Base-by-base conservation (phyloP, 495 filamentous ascomycete genomes). In the Aspergillus conjunctus region DNA sequence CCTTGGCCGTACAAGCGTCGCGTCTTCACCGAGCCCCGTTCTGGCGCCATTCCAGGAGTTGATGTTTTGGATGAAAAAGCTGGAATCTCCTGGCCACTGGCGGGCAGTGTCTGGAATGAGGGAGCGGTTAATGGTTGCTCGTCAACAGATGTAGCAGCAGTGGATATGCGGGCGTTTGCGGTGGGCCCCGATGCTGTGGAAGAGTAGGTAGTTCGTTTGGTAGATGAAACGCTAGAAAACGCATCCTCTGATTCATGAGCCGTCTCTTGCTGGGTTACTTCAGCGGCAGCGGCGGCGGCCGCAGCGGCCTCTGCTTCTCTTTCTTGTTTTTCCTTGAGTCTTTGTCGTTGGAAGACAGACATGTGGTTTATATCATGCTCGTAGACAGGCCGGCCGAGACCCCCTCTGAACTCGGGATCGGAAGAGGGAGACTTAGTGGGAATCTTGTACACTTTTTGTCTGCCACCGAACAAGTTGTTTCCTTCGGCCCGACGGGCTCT, bases 401-500 rank as follows among this genome's bases (percentile, higher is more conserved):
- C 83, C 17, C 68, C 67, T 20, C 15, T 21, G 31, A 63, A 56
- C 17, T 71, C 73, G 1, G 66, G 39, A 18, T 22, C 44, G 7
- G 60, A 43, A 2, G 59, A 74, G 1, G 79, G 73, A 18, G 70
- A 73, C 39, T 81, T 84, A 18, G 80, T 81, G 0, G 91, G 84
- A 51, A 98, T 91, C 65, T 92, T 94, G 75, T 94, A 98, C 21
- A 98, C 86, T 74, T 98, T 98, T 68, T 98, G 94, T 31, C 94
- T 85, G 10, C 95, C 94, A 54, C 94, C 94, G 77, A 98, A 98
- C 60, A 98, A 71, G 65, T 91, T 90, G 74, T 98, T 98, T 18
- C 93, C 91, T 73, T 98, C 94, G 1, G 83, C 87, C 10, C 91
- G 91, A 65, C 92, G 87, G n/a, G 85, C 77, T 41, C 94, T 82